phyloP scores from a whole-genome alignment of 225 moss, liverwort and hornwort genomes.

The Neckera pumila region DNA sequence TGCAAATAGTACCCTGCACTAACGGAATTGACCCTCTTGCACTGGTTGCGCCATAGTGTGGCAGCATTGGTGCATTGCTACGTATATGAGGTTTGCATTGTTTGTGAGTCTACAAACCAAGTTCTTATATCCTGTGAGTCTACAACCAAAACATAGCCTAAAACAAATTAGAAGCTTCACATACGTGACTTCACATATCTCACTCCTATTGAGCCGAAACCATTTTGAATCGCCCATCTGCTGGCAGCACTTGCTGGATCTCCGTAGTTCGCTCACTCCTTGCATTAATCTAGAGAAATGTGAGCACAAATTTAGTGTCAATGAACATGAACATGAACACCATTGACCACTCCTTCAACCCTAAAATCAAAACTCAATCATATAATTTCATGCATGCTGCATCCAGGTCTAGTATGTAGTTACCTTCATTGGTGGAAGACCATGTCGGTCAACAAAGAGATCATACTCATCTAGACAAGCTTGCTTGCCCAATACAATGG shows the following conservation, averaged over 20 bases:
- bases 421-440: too few relatives aligned
- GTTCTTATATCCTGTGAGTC: background rate
- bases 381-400: background rate
- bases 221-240: background rate
- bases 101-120: background rate
- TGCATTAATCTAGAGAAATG: background rate
- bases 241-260: background rate
- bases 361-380: background rate
- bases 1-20: too few relatives aligned
- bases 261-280: background rate
- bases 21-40: too few relatives aligned
- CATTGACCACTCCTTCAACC: background rate
- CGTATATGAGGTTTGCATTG: background rate
- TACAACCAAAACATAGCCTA: too few relatives aligned
- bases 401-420: too few relatives aligned
- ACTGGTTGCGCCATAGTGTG: background rate
- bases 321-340: background rate
- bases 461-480: too few relatives aligned
- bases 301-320: background rate
- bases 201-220: background rate
- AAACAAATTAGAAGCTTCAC: background rate
- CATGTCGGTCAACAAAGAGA: too few relatives aligned
- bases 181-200: background rate
- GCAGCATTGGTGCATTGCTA: too few relatives aligned
- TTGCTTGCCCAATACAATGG: too few relatives aligned